Evolutionary conservation across 1,284 basidiomycete genomes (phyloP).

Genomic region (Leccinum discolor): DNA sequence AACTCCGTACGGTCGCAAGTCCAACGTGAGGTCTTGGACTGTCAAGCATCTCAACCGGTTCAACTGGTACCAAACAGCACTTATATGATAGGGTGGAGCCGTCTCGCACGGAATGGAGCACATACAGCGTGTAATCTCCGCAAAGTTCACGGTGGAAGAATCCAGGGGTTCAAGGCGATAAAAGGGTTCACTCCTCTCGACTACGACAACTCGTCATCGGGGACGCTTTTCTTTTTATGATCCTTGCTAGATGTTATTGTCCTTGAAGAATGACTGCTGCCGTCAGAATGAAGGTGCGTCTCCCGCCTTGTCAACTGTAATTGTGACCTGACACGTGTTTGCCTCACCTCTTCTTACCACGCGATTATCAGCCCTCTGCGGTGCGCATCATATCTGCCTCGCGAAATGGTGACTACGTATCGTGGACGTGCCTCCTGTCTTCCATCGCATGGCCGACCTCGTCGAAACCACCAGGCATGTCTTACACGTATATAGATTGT

Average conservation of each 20-base stretch:
- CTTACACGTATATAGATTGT: conserved; percentile 29
- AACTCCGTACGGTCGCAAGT: background rate
- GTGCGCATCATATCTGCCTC: conserved; percentile 33
- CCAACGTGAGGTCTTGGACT: conserved; percentile 12
- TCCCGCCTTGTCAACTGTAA: conserved; percentile 12
- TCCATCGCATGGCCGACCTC: conserved; percentile 35
- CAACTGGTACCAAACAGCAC: conserved; percentile 5
- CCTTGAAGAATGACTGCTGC: conserved; percentile 4
- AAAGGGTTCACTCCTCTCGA: background rate
- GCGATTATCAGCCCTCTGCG: conserved; percentile 34
- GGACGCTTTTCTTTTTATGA: conserved; percentile 10
- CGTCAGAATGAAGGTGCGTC: conserved; percentile 12
- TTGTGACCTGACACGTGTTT: conserved; percentile 28
- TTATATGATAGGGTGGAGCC: background rate
- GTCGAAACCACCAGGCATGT: conserved; percentile 36
- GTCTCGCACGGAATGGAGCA: conserved; percentile 12
- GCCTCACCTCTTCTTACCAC: conserved; percentile 29
- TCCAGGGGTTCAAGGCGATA: background rate
- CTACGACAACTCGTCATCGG: conserved; percentile 2
- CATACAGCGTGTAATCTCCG: conserved; percentile 24
- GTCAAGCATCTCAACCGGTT: background rate
- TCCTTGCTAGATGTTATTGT: conserved; percentile 17
- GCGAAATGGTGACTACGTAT: conserved; percentile 19
- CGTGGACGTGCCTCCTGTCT: conserved; percentile 18
- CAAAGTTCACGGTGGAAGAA: conserved; percentile 1